Conservation (phyloP, 495 filamentous ascomycete species). For the Articulospora tetracladia region DNA sequence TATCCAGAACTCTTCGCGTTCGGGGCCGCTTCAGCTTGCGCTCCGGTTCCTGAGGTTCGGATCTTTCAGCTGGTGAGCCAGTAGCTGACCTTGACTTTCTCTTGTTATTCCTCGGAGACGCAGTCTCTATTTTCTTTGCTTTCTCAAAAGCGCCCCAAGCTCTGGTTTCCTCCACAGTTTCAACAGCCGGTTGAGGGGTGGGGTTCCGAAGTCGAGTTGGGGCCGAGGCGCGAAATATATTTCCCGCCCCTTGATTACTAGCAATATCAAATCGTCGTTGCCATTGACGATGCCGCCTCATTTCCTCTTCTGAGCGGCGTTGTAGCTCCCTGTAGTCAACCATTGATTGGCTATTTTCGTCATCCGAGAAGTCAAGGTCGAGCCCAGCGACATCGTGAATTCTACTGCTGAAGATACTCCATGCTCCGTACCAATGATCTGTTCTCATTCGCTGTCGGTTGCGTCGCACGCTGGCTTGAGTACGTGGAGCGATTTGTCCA, state of each 20-base stretch:
- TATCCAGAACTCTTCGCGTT: conserved; percentile 53
- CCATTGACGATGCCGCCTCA: conserved; percentile 67
- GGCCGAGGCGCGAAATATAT: conserved; percentile 56
- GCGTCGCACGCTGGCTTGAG: conserved; percentile 42
- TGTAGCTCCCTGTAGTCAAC: conserved; percentile 47
- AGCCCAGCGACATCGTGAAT: conserved; percentile 58
- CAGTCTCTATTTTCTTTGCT: conserved; percentile 63
- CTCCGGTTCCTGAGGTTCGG: conserved; percentile 60
- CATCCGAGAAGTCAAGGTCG: conserved; percentile 87
- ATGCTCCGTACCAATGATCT: conserved; percentile 52
- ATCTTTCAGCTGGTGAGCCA: conserved; percentile 56
- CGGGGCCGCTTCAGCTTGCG: conserved; percentile 82
- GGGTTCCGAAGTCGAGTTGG: conserved; percentile 23
- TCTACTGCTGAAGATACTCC: conserved; percentile 45
- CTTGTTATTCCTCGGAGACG: conserved; percentile 29
- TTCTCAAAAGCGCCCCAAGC: conserved; percentile 91
- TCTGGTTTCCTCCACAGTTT: conserved; percentile 72
- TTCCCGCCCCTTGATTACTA: conserved; percentile 64
- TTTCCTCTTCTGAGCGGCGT: conserved; percentile 57
- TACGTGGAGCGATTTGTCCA: conserved; percentile 32
- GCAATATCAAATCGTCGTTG: conserved; percentile 77
- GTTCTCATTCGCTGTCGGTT: conserved; percentile 42
- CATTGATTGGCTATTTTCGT: conserved; percentile 53
- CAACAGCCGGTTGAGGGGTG: conserved; percentile 50
- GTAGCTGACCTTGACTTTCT: conserved; percentile 72